Conservation (phyloP, 2,329 filamentous ascomycete species). For the Talaromyces sp. region DNA sequence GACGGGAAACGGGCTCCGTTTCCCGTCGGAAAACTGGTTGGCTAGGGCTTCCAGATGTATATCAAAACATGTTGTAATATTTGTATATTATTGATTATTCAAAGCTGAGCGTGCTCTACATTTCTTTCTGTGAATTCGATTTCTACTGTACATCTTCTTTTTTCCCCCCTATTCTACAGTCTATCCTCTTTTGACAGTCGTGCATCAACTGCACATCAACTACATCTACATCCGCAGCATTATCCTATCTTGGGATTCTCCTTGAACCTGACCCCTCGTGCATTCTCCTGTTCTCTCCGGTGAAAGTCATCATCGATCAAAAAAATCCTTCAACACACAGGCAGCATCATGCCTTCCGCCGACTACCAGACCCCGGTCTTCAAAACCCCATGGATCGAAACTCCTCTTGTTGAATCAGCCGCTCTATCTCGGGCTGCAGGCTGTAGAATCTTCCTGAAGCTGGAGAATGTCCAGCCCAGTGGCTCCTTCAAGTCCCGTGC, state of each 20-base stretch:
- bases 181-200: no score
- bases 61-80: constrained; percentile 33
- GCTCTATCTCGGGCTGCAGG: constrained; percentile 70
- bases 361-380: constrained; percentile 27
- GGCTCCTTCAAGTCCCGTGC: constrained; percentile 84
- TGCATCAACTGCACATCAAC: no score
- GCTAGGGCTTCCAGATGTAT: constrained; percentile 30
- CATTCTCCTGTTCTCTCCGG: constrained; percentile 6
- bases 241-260: neutral
- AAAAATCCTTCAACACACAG: constrained; percentile 25
- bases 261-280: neutral
- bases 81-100: constrained; percentile 26
- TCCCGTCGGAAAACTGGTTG: constrained; percentile 37
- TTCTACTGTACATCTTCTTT: constrained; percentile 6
- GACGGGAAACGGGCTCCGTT: constrained; percentile 36
- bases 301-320: constrained; percentile 3
- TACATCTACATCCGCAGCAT: no score
- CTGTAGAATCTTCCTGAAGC: constrained; percentile 81
- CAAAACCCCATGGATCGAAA: constrained; percentile 67
- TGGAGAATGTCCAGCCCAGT: constrained; percentile 81
- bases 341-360: constrained; percentile 35
- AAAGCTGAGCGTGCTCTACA: constrained; percentile 15
- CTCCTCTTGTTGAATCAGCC: constrained; percentile 69
- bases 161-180: constrained; percentile 4
- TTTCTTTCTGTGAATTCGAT: constrained; percentile 4